Evolutionary conservation across 345 rosid species (phyloP), one percentile per base, ranked within the genome.

Genomic region (Pistacia integerrima): DNA sequence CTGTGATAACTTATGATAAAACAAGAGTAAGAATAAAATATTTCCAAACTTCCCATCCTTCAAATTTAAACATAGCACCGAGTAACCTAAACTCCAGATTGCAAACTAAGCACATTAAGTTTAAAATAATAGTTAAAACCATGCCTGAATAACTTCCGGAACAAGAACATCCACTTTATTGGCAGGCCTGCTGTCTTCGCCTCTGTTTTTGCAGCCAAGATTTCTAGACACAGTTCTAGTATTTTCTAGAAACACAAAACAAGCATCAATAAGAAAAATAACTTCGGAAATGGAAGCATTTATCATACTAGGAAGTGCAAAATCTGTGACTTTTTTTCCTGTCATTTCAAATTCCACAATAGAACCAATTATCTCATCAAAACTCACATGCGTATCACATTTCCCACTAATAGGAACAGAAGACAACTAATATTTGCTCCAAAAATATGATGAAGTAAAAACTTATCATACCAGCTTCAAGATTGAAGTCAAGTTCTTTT

Each of bases 81-180:
- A 41, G 46, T 41, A 8, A 41, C 2, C 33, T 30, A 30, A 30
- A 30, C 2, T 30, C 33, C 33, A 30, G 33, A 28, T 73, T 17
- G 46, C 60, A 16, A 48, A 75, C 56, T 74, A 55, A 55, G 48
- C 48, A 63, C 22, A 54, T 62, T 58, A 66, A 35, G 63, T 16
- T 8, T 41, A 36, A 82, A 56, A 76, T 30, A 46, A 63, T 68
- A 62, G 57, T 18, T 56, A 22, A 78, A 58, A 68, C 3, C 73
- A 76, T 90, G 92, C 99, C 97, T 93, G 93, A 74, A 95, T 88
- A 76, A 95, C 92, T 70, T 92, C 98, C 54, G 99, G 99, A 79
- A 95, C 93, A 84, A 95, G 77, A 70, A 95, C 97, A 80, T 95
- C 90, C 68, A 95, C 97, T 70, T 59, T 76, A 71, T 84, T 76